These are phyloP conservation scores for Taphrina pruni DNA, from an alignment of 1,139 yeast species.

Conservation along the genomic window DNA sequence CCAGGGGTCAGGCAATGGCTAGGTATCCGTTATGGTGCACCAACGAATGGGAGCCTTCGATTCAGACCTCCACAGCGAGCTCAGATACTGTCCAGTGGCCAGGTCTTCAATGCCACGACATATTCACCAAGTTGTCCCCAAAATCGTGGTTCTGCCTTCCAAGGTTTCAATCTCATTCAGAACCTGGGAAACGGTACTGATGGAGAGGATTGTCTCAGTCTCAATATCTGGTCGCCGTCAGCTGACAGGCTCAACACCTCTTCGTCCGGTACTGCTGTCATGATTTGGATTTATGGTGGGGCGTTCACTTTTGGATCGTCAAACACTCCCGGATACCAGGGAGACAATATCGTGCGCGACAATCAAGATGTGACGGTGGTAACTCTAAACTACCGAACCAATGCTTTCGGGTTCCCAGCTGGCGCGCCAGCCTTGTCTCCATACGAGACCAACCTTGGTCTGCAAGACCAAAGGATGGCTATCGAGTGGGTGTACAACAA, in stretches of 20 bases:
- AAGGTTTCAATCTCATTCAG: constrained; percentile 26
- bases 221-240: constrained; percentile 37
- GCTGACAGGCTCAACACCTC: constrained; percentile 17
- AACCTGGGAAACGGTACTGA: constrained; percentile 29
- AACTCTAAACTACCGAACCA: constrained; percentile 29
- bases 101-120: constrained; percentile 29
- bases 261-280: constrained; percentile 31
- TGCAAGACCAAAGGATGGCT: constrained; percentile 52
- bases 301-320: constrained; percentile 36
- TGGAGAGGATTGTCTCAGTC: constrained; percentile 39
- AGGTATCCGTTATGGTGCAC: constrained; percentile 30
- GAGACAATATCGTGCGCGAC: constrained; percentile 21
- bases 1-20: constrained; percentile 31
- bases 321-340: constrained; percentile 30
- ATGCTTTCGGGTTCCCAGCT: constrained; percentile 35
- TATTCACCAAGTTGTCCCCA: constrained; percentile 36
- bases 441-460: constrained; percentile 50
- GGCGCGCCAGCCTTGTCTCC: constrained; percentile 42
- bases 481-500: constrained; percentile 53
- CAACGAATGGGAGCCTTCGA: constrained; percentile 27
- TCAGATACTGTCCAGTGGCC: constrained; percentile 3
- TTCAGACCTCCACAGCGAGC: constrained; percentile 39
- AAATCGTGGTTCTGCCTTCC: constrained; percentile 24
- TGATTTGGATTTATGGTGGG: constrained; percentile 37
- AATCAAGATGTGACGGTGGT: constrained; percentile 32